Base-by-base conservation (phyloP, 495 filamentous ascomycete genomes). In the Penicillium samsonianum region DNA sequence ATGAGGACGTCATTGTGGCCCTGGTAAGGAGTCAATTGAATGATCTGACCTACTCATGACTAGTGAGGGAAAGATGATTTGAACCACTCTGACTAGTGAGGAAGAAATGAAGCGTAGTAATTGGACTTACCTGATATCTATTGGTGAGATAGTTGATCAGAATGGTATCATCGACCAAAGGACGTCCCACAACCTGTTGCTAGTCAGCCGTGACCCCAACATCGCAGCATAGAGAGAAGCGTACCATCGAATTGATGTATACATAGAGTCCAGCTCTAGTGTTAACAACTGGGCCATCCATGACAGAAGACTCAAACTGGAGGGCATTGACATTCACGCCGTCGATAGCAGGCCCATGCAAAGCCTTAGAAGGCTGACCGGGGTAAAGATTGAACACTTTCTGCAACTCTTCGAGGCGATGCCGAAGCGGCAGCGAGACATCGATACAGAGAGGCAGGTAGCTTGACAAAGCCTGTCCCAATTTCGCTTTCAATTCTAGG, bases 181-280 rank as follows among this genome's bases (percentile, higher is more conserved):
- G 95, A 41, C 90, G 82, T 12, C 86, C 91, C 38, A 87, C 83
- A 63, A 96, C 84, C 90, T 93, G 68, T 12, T 44, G n/a, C 11
- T 0, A 58, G 59, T 82, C 53, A 86, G 76, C 14, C 28, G 45
- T 12, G 2, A 47, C 3, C 33, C 4, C 23, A 50, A 38, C 7
- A 55, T 55, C 5, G 16, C 26, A 35, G 17, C 3, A 5, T 16
- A 52, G 25, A 51, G 38, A 43, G 35, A 38, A 30, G 26, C 23
- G 19, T 76, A 96, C 89, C 75, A 90, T 80, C 45, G 92, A 85
- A 69, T 91, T 92, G 30, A 98, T 76, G 68, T 93, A 97, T n/a
- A 97, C 80, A 70, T 92, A 98, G 60, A 98, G 77, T 44, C 90
- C 91, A 49, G 91, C 92, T 75, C 92, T 82, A n/a, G 91, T 88